Evolutionary conservation across 805 yeast species (phyloP).

Genomic region (Metschnikowia koreensis): DNA sequence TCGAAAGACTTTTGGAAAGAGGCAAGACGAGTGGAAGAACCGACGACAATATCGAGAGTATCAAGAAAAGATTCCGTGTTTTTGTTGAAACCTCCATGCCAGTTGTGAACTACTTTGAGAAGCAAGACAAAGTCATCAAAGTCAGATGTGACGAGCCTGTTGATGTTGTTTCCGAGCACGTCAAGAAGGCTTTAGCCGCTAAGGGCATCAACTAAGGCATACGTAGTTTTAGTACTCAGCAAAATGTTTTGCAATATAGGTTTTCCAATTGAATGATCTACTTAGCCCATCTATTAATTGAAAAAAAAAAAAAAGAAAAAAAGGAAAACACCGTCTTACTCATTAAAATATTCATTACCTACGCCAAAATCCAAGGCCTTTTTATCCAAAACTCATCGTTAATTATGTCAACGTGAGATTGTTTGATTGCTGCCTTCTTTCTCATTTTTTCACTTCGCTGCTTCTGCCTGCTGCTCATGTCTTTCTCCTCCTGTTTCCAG

Average conservation of each 20-base stretch:
- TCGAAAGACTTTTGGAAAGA: slow-evolving; percentile 78
- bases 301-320: not conserved
- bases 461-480: slow-evolving; percentile 42
- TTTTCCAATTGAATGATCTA: not conserved
- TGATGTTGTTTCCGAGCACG: slow-evolving; percentile 70
- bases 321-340: not conserved
- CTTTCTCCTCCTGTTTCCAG: slow-evolving; percentile 15
- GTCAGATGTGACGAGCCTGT: slow-evolving; percentile 78
- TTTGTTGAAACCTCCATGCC: slow-evolving; percentile 91
- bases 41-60: slow-evolving; percentile 90
- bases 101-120: slow-evolving; percentile 79
- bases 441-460: slow-evolving; percentile 49
- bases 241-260: not conserved
- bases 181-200: slow-evolving; percentile 58
- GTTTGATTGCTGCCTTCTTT: slow-evolving; percentile 45
- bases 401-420: slow-evolving; percentile 60
- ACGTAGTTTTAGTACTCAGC: not conserved
- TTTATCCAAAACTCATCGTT: slow-evolving; percentile 61
- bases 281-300: not conserved
- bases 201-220: slow-evolving; percentile 27
- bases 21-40: slow-evolving; percentile 93
- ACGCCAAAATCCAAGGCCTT: slow-evolving; percentile 34
- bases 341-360: not conserved
- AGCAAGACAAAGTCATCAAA: slow-evolving; percentile 71
- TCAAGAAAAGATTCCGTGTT: slow-evolving; percentile 82